Base-by-base conservation (phyloP, 2,329 filamentous ascomycete species). In the Alternaria sp. region DNA sequence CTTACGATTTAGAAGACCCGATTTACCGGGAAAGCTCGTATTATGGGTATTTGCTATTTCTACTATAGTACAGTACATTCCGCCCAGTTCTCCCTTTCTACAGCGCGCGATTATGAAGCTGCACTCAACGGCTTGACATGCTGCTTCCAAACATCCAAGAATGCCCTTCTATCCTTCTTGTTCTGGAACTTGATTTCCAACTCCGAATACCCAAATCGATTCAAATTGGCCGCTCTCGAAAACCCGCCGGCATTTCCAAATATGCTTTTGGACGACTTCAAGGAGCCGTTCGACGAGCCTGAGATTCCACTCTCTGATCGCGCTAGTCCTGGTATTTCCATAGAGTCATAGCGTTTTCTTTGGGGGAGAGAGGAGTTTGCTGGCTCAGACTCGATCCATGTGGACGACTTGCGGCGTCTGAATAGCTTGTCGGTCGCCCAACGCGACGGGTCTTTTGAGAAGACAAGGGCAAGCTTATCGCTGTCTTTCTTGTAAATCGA, bases 381-480 rank as follows among this genome's bases (percentile, higher is more conserved):
- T 37, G 21, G 54, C 37, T n/a, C 36, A 13, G n/a, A 39, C 5
- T 56, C 49, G 29, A 42, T 17, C 44, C 58, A 33, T 42, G 48
- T 50, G 2, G 69, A 68, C 10, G 69, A 64, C 23, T 64, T 70
- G 33, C 71, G 60, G 8, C 67, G 62, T 44, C 63, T 59, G 54
- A 70, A 69, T 0, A 74, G 42, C 50, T 72, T 74, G 34, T 72
- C 68, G 7, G 65, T 46, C 10, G 52, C 64, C 66, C 68, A 74
- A 55, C 58, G 72, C 21, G 56, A 56, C 0, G 72, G 63, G 14
- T 76, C 69, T 56, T 68, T 76, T 2, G 71, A 73, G n/a, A 75
- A 72, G 0, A 64, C 31, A 14, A 76, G 61, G 5, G 58, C 61
- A 13, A 74, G 45, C 36, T 64, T 72, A 0, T 75, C 67, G 23